Conservation (phyloP, 2,329 filamentous ascomycete species). For the Cercospora zeae-maydis region DNA sequence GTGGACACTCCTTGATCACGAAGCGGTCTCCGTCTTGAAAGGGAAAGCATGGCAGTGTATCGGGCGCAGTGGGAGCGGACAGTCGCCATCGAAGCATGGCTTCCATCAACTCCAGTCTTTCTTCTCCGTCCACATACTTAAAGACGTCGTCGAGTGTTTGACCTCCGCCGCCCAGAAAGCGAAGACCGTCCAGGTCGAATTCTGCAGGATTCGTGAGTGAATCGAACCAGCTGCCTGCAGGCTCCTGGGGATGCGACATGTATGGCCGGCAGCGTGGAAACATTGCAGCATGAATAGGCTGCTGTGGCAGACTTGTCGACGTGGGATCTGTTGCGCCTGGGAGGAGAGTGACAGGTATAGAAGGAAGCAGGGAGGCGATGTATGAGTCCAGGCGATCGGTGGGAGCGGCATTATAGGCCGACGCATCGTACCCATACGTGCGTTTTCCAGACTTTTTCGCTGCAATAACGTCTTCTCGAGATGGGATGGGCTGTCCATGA, state of each 20-base stretch:
- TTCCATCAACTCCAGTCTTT: constrained; percentile 86
- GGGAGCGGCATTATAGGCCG: constrained; percentile 80
- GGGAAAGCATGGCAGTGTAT: constrained; percentile 94
- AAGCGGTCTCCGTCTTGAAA: constrained; percentile 94
- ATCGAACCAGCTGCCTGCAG: constrained; percentile 69
- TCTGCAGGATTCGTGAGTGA: constrained; percentile 91
- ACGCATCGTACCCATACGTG: constrained; percentile 93
- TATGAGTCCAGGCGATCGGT: constrained; percentile 81
- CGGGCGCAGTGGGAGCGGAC: constrained; percentile 87
- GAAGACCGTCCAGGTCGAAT: constrained; percentile 84
- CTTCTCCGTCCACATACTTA: constrained; percentile 74
- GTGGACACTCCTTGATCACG: constrained; percentile 77
- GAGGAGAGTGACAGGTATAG: constrained; percentile 82
- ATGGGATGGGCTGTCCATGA: constrained; percentile 46
- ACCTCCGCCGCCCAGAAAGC: constrained; percentile 78
- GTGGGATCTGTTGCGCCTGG: constrained; percentile 83
- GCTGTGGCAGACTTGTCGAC: constrained; percentile 85
- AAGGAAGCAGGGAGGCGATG: constrained; percentile 74
- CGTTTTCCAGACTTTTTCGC: constrained; percentile 56
- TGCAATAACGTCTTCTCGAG: constrained; percentile 44
- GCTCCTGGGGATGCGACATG: constrained; percentile 42
- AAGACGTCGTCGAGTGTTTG: constrained; percentile 93
- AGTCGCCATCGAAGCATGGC: constrained; percentile 89
- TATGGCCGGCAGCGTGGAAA: constrained; percentile 74
- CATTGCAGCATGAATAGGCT: constrained; percentile 88